These are phyloP conservation scores for Sphagnum magellanicum DNA, from an alignment of 228 moss, liverwort and hornwort genomes.

Conservation along the genomic window DNA sequence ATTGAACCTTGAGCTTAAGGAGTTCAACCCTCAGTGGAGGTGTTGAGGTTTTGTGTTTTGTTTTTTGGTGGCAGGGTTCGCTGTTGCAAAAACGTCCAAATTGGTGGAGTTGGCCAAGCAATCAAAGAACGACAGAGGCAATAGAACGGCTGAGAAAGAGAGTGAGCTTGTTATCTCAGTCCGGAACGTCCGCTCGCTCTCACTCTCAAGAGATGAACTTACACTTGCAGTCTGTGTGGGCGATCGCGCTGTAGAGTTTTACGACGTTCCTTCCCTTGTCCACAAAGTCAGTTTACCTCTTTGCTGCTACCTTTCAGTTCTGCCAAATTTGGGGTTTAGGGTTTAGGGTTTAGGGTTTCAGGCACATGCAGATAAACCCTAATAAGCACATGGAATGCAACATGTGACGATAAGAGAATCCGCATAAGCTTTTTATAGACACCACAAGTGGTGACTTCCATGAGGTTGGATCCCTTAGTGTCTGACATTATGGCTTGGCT, in stretches of 20 bases:
- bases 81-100: conserved; percentile 64
- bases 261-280: conserved; percentile 73
- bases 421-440: background rate
- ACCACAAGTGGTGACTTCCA: background rate
- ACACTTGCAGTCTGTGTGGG: conserved; percentile 72
- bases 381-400: background rate
- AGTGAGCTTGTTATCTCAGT: conserved; percentile 37
- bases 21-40: background rate
- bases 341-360: background rate
- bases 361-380: background rate
- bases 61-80: conserved; percentile 53
- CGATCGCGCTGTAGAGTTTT: conserved; percentile 43
- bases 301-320: background rate
- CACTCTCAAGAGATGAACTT: conserved; percentile 81
- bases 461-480: too few species aligned
- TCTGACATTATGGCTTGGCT: too few species aligned
- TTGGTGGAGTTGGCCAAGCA: conserved; percentile 57
- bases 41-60: background rate
- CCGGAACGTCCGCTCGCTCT: conserved; percentile 49
- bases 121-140: conserved; percentile 25
- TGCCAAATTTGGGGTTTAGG: too few species aligned
- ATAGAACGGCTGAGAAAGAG: conserved; percentile 46
- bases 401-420: background rate
- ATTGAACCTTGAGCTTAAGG: too few species aligned
- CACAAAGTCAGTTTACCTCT: conserved; percentile 38